Evolutionary conservation across 768 basidiomycete genomes (phyloP).

Genomic region (Pleurotus tuber-regium): DNA sequence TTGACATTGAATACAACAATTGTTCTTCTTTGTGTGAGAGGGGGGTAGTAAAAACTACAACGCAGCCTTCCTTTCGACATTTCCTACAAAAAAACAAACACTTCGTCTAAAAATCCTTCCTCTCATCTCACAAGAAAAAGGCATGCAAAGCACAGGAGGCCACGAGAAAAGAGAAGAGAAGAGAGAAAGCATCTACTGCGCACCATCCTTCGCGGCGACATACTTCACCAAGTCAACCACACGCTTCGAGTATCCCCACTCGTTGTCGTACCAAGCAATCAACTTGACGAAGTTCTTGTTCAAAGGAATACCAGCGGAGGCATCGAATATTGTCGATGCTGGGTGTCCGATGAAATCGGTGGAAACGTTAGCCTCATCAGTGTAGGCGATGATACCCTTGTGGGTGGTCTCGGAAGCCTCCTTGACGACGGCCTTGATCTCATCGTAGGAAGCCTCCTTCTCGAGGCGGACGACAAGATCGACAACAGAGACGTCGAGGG

Average conservation of each 20-base stretch:
- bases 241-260: slow-evolving; percentile 92
- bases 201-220: slow-evolving; percentile 72
- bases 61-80: slow-evolving; percentile 1
- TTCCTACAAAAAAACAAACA: neutral
- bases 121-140: neutral
- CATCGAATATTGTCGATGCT: slow-evolving; percentile 91
- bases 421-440: slow-evolving; percentile 87
- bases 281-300: slow-evolving; percentile 95
- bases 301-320: slow-evolving; percentile 87
- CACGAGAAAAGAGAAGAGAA: neutral
- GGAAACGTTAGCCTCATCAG: slow-evolving; percentile 90
- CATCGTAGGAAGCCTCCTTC: slow-evolving; percentile 81
- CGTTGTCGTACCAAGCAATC: slow-evolving; percentile 94
- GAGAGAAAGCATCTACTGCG: slow-evolving; percentile 10
- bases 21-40: slow-evolving; percentile 9
- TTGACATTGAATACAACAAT: slow-evolving; percentile 8
- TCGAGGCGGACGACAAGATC: slow-evolving; percentile 93
- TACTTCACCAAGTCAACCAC: slow-evolving; percentile 87
- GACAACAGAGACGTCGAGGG: slow-evolving; percentile 95
- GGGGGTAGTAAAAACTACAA: too few relatives aligned
- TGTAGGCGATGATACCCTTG: slow-evolving; percentile 85
- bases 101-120: slow-evolving; percentile 7
- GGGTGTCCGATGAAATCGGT: slow-evolving; percentile 85
- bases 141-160: neutral
- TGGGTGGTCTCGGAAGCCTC: slow-evolving; percentile 67